Conservation (phyloP, 257 asterid genomes). For the Cynanchum wilfordii region DNA sequence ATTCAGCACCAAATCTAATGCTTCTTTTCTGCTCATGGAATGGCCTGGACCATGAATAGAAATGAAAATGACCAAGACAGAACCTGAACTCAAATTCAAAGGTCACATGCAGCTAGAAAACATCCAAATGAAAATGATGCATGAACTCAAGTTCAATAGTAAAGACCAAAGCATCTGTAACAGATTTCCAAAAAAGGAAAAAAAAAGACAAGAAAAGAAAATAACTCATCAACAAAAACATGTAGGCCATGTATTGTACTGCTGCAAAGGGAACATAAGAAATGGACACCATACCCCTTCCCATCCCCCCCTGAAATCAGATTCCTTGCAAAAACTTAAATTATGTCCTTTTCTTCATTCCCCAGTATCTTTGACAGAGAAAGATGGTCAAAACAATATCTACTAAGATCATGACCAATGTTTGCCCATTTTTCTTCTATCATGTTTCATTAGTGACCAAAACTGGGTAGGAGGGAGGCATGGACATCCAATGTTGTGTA, state of each 20-base stretch:
- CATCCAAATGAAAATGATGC: neutral
- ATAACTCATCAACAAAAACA: slow-evolving; percentile 8
- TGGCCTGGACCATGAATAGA: slow-evolving; percentile 6
- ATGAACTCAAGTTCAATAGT: slow-evolving; percentile 8
- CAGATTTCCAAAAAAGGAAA: neutral
- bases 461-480: neutral
- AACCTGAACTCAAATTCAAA: slow-evolving; percentile 11
- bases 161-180: neutral
- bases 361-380: neutral
- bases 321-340: slow-evolving; percentile 11
- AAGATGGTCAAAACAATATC: slow-evolving; percentile 19
- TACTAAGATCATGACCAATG: slow-evolving; percentile 9
- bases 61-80: neutral
- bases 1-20: neutral
- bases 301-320: slow-evolving; percentile 19
- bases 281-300: slow-evolving; percentile 24
- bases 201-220: neutral
- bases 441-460: neutral
- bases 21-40: neutral
- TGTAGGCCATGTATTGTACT: slow-evolving; percentile 21
- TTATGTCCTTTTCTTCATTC: neutral
- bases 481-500: neutral
- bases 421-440: slow-evolving; percentile 14
- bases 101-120: slow-evolving; percentile 12
- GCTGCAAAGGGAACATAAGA: slow-evolving; percentile 19